Percentiles rank a stretch among this genome's conserved stretches.
These are phyloP conservation scores for bread wheat (Triticum aestivum) DNA, from an alignment of 176 grass and related monocot genomes.

Conservation along the genomic window DNA sequence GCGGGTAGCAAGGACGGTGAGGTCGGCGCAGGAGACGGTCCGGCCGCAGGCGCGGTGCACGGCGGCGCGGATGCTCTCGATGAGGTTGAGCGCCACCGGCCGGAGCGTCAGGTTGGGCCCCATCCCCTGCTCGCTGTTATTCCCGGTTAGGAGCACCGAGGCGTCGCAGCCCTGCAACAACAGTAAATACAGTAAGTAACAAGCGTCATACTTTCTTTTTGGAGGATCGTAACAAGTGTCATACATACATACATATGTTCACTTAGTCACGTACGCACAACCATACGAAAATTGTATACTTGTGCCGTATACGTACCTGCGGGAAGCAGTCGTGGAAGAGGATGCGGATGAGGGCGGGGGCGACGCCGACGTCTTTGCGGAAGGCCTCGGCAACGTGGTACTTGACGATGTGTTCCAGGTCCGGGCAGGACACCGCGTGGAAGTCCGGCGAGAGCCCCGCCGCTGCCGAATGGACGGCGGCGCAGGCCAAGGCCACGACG, in stretches of 20 bases:
- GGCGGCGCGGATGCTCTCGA: slow-evolving; percentile 33
- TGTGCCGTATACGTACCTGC: neutral
- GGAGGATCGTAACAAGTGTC: no score
- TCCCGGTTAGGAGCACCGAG: slow-evolving; percentile 29
- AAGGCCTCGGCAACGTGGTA: slow-evolving; percentile 7
- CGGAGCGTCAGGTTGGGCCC: slow-evolving; percentile 27
- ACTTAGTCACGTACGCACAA: no score
- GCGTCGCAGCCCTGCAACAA: slow-evolving; percentile 49
- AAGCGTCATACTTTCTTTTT: no score
- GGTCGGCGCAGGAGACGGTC: slow-evolving; percentile 47
- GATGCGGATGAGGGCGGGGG: slow-evolving; percentile 52
- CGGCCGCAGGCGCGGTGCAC: slow-evolving; percentile 14
- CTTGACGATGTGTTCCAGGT: slow-evolving; percentile 22
- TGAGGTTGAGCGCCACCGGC: neutral
- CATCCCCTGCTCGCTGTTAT: slow-evolving; percentile 31
- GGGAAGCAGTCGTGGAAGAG: slow-evolving; percentile 69
- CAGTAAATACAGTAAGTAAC: no score
- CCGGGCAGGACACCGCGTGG: slow-evolving; percentile 36
- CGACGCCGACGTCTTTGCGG: slow-evolving; percentile 30
- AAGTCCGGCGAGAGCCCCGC: slow-evolving; percentile 23
- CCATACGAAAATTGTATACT: no score
- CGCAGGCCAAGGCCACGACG: neutral
- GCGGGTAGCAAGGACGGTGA: slow-evolving; percentile 35
- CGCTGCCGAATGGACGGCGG: neutral
- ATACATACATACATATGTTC: no score